Base-by-base conservation (phyloP, 345 rosid genomes). In the Barbarea vulgaris region DNA sequence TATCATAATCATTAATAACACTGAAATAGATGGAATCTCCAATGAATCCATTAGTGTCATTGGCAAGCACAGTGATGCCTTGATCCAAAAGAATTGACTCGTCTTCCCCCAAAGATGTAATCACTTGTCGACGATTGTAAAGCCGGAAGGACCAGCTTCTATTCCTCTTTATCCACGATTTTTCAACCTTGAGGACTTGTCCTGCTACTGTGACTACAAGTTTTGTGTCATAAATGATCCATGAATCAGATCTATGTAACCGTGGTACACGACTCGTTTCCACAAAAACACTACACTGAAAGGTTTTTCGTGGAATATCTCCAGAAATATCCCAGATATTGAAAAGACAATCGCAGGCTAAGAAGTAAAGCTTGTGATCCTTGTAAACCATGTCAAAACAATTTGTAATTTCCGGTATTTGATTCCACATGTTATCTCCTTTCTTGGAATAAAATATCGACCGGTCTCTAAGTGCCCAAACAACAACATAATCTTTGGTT, bases 291-390 rank as follows among this genome's bases (percentile, higher is more conserved):
- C 15, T 1, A 39, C 15, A 12, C 6, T 36, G 17, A 41, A 25
- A 63, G 24, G 8, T 63, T 41, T 25, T 0, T n/a, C 3, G 68
- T 0, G 53, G 36, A 25, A 5, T 42, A 3, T 63, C 36, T 63
- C 24, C 24, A 14, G 67, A 63, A 41, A 63, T 4, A 62, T 41
- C 67, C 0, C 25, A 14, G 22, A 62, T 62, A 2, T 1, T 8
- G 14, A 41, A 41, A 36, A 0, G 6, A 12, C 1, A 0, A 0
- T 28, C 6, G 3, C 4, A 9, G 0, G 4, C 0, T 0, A 1
- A 2, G 4, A 61, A 61, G 66, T 39, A 14, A 4, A 61, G 50
- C 65, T 36, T 37, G 48, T 60, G 66, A 39, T 61, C 66, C 21
- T 21, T 61, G 66, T 61, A 39, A 39, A 39, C 19, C 33, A 39